Evolutionary conservation across 2,329 filamentous ascomycete genomes (phyloP), one percentile per base, ranked within the genome.

Genomic region (Ophiocordyceps camponoti-rufipedis): DNA sequence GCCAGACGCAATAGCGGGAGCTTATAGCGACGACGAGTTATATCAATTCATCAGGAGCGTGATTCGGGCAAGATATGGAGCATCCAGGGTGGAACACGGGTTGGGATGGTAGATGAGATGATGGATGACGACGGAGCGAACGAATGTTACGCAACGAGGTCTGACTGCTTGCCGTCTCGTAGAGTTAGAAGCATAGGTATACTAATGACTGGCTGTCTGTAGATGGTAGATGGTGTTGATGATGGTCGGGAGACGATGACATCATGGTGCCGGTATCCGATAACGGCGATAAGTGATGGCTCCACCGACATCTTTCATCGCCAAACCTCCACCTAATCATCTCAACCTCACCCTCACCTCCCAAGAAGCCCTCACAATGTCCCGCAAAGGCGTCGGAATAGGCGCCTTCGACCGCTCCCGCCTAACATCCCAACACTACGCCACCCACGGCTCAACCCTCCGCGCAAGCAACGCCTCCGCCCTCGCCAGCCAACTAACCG

Each of bases 401-500:
- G 87, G 82, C 31, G 88, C 88, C 58, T 93, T 95, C 58, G 83
- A 87, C 62, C 83, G 87, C 53, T 83, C 80, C 50, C 83, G 80
- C 46, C 78, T 94, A 51, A 84, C 87, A 10, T 85, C 82, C 28
- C 84, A 88, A 45, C 88, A 91, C 56, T 96, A 89, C 68, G 87
- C 88, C 48, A 82, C 78, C 28, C 89, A 95, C 70, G 91, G 91
- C 58, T 84, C 80, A 50, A 80, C 75, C 44, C 79, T 98, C n/a
- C 85, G 88, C 51, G 82, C 75, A 47, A 79, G 78, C 54, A 89
- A 96, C 64, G 78, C 86, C 43, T 76, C 80, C 52, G 89, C 88
- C 16, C 79, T 98, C 53, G 81, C 86, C 56, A 94, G 87, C 35
- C 91, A 98, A 61, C 82, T 98, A 50, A 82, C 87, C 52, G 88